These are phyloP conservation scores for Candida pseudoglaebosa DNA, from an alignment of 805 yeast genomes.

Conservation along the genomic window DNA sequence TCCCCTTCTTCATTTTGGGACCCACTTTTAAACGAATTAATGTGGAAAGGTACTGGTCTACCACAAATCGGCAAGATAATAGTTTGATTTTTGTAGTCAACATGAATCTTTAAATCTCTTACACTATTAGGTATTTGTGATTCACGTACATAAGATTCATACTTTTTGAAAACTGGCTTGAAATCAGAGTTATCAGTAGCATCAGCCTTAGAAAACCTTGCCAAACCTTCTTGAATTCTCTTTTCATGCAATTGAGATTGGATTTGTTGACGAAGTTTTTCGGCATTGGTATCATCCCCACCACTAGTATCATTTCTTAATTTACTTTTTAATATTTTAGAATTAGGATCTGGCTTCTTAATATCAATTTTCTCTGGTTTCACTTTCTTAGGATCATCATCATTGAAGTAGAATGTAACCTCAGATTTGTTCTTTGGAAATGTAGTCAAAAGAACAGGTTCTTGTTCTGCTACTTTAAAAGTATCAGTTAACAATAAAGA, in stretches of 20 bases:
- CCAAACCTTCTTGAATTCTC: slow-evolving; percentile 81
- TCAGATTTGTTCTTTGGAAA: slow-evolving; percentile 70
- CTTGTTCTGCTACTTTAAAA: slow-evolving; percentile 58
- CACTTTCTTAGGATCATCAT: slow-evolving; percentile 38
- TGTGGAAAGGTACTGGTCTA: slow-evolving; percentile 96
- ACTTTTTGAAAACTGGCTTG: slow-evolving; percentile 78
- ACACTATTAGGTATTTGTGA: slow-evolving; percentile 84
- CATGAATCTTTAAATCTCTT: slow-evolving; percentile 78
- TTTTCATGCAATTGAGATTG: slow-evolving; percentile 81
- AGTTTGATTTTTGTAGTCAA: slow-evolving; percentile 84
- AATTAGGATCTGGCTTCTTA: slow-evolving; percentile 28
- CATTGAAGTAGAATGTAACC: slow-evolving; percentile 78
- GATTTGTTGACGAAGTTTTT: slow-evolving; percentile 73
- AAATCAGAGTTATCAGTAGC: slow-evolving; percentile 59
- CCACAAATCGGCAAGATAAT: slow-evolving; percentile 89
- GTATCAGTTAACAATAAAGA: slow-evolving; percentile 80
- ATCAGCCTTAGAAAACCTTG: slow-evolving; percentile 76
- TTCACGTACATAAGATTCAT: slow-evolving; percentile 92
- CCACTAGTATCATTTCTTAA: slow-evolving; percentile 73
- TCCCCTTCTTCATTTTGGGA: slow-evolving; percentile 96
- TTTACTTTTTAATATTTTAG: slow-evolving; percentile 74
- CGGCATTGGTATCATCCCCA: slow-evolving; percentile 62
- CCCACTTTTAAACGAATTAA: slow-evolving; percentile 89
- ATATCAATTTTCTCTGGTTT: slow-evolving; percentile 33
- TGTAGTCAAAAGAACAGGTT: slow-evolving; percentile 65